Evolutionary conservation across 2,329 filamentous ascomycete species (phyloP), one percentile per base, ranked within the genome.

Genomic region (Kalmusia sp.): DNA sequence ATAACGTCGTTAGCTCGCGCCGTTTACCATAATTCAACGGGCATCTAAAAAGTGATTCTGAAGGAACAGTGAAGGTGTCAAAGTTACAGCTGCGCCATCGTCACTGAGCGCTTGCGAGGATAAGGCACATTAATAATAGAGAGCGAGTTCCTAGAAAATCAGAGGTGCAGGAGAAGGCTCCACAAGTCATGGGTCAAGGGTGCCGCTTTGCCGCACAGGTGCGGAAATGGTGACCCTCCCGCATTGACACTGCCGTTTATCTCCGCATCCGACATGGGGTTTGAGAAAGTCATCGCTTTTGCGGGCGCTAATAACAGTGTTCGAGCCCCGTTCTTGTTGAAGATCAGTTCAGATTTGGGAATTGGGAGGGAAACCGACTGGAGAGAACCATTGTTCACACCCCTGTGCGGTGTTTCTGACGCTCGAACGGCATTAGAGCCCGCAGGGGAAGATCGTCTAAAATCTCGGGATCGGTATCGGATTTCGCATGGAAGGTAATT

Each of bases 141-240:
- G 24, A 43, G 24, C 5, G 27, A 31, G 14, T 19, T 27, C 39
- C 39, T 12, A 37, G 37, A 25, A 17, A 11, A 37, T 5, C 15
- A 21, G 15, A 43, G 21, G 39, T 17, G n/a, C 15, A 43, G 25
- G 39, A 22, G 39, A 31, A 41, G 31, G 41, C 28, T 34, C 19
- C 41, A 45, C 41, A 17, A 19, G 28, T 34, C 41, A 45, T 45
- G 41, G 41, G 41, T 45, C 11, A 34, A 24, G 41, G 27, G 28
- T 45, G 41, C 41, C 28, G 41, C 12, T 24, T 45, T 45, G 27
- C 28, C 28, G 41, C 12, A n/a, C 28, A 12, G 14, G 11, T 31
- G 27, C 28, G 40, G 40, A 33, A 30, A 43, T 19, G 17, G 27
- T 27, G 15, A 14, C 14, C 39, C 25, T 43, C 25, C n/a, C 39